Conservation (phyloP, 805 yeast species). For the Cyberlindnera nakhonratchasimensis region DNA sequence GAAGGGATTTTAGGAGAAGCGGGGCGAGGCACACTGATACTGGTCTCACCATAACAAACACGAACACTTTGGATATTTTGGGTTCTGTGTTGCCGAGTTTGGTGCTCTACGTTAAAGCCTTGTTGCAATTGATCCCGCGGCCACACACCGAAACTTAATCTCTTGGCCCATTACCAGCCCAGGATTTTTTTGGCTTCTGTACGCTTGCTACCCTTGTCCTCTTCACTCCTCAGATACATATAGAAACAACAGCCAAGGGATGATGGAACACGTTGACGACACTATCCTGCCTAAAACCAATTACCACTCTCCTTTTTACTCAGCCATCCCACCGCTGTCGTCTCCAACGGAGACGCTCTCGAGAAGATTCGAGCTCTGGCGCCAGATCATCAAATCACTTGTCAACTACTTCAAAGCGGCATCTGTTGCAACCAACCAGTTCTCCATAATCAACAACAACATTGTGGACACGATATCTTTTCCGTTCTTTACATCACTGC, state of each 20-base stretch:
- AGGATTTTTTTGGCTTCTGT: no score
- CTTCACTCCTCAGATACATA: neutral
- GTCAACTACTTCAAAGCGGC: slow-evolving; percentile 72
- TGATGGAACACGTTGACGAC: slow-evolving; percentile 8
- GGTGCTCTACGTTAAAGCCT: no score
- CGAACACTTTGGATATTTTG: no score
- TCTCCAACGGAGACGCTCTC: slow-evolving; percentile 86
- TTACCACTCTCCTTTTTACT: slow-evolving; percentile 37
- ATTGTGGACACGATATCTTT: slow-evolving; percentile 69
- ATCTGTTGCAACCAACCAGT: slow-evolving; percentile 81
- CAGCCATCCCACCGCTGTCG: slow-evolving; percentile 52
- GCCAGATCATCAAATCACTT: slow-evolving; percentile 72
- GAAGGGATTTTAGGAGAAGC: no score
- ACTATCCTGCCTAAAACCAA: slow-evolving; percentile 23
- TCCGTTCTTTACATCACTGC: slow-evolving; percentile 35
- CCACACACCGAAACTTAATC: no score
- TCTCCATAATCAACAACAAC: slow-evolving; percentile 73
- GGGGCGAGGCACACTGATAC: no score
- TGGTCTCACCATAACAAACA: no score
- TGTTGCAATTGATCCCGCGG: no score
- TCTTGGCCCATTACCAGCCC: no score
- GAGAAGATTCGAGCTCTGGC: slow-evolving; percentile 80
- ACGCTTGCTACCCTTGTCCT: neutral
- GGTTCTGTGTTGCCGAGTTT: no score
- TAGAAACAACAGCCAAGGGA: no score